Evolutionary conservation across 129 eudicot genomes (phyloP), one percentile per base, ranked within the genome.

Genomic region (Flaveria robusta): DNA sequence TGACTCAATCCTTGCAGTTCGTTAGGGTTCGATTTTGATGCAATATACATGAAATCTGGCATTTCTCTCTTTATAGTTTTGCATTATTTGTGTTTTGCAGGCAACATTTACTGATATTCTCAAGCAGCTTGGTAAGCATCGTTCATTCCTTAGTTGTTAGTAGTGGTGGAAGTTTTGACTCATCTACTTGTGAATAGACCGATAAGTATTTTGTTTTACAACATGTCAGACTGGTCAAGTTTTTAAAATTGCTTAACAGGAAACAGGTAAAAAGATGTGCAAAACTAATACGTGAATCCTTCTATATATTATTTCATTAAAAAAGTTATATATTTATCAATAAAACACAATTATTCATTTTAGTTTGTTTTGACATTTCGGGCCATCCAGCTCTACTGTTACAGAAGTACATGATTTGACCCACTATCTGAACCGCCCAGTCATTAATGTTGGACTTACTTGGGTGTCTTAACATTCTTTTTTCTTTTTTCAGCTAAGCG

Each of bases 61-160:
- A 4, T 72, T 71, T 71, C 31, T 71, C 19, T 71, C 45, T 51
- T 11, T 29, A 10, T 1, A 51, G n/a, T 31, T 18, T 31, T 71
- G 31, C 49, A 11, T 71, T 37, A 9, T 50, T 51, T 81, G 41
- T 77, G 49, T 76, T 68, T 81, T 95, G 83, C 88, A 95, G 99
- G 99, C 99, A 34, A 95, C 99, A 43, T 95, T 95, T 70, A 95
- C 97, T 2, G 99, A 95, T 84, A 95, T 95, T 87, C 88, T 95
- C 76, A 91, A 89, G 86, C 87, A 49, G 67, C 99, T 95, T 71
- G 95, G 99, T 95, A 85, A 7, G 92, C 46, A 22, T 16, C 64
- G 72, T 62, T 52, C 39, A 23, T 47, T 80, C 55, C 54, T 62
- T 9, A 9, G 58, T 26, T 39, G 10, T 60, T 27, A 18, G 31